phyloP scores from a whole-genome alignment of 257 asterid species.

The Primulina tabacum region DNA sequence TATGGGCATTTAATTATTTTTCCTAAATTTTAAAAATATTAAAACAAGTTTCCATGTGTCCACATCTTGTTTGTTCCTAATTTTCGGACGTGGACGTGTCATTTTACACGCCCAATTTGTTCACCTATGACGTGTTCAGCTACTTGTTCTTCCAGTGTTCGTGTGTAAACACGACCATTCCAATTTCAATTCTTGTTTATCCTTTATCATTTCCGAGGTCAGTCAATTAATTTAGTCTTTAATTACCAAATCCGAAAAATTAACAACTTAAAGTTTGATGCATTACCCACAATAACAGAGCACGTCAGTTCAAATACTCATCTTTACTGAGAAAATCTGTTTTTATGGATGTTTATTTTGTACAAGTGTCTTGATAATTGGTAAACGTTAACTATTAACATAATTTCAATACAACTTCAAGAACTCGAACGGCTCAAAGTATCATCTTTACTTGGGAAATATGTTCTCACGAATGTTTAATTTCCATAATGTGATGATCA shows the following conservation, averaged over 20 bases:
- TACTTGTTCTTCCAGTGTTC: not conserved
- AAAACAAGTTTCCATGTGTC: not conserved
- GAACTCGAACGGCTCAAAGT: constrained; percentile 9
- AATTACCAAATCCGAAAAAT: not conserved
- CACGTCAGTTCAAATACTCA: constrained; percentile 5
- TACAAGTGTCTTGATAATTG: constrained; percentile 5
- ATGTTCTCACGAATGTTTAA: not conserved
- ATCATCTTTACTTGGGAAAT: not conserved
- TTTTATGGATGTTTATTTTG: not conserved
- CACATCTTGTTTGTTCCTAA: not conserved
- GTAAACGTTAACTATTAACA: constrained; percentile 16
- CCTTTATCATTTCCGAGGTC: not conserved
- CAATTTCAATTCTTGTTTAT: not conserved
- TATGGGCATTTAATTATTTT: not conserved
- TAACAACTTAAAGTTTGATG: not conserved
- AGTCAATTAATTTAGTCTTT: too few species aligned
- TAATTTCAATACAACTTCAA: constrained; percentile 12
- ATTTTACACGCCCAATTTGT: not conserved
- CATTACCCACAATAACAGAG: not conserved
- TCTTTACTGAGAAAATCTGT: constrained; percentile 7
- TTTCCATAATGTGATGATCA: not conserved
- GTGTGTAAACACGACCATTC: not conserved
- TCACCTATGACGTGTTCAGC: not conserved
- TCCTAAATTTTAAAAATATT: too few species aligned
- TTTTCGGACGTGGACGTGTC: not conserved